A percentile compares a stretch with the other conserved stretches of the same genome.
phyloP scores from a whole-genome alignment of 768 basidiomycete species.

The Boletus tomentosulus region DNA sequence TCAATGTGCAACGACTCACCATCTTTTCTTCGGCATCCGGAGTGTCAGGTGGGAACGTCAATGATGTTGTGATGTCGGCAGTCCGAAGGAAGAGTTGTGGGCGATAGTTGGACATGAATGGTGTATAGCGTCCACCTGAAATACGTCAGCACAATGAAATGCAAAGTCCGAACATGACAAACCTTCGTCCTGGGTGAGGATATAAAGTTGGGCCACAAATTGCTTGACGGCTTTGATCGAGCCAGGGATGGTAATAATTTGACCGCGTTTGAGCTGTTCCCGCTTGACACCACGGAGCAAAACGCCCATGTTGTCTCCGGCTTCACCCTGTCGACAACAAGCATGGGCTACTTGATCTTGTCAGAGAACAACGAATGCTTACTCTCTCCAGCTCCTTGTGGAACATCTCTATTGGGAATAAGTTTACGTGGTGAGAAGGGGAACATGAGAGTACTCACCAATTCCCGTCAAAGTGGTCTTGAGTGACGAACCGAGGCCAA shows the following conservation, averaged over 20 bases:
- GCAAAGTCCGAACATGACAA: constrained; percentile 37
- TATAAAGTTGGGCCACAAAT: constrained; percentile 92
- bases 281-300: constrained; percentile 96
- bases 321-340: constrained; percentile 63
- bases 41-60: constrained; percentile 86
- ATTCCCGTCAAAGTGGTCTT: constrained; percentile 97
- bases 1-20: constrained; percentile 38
- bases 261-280: constrained; percentile 91
- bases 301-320: constrained; percentile 99
- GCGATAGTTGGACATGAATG: constrained; percentile 91
- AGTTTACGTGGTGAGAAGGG: constrained; percentile 3
- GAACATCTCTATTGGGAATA: constrained; percentile 79
- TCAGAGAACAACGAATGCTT: constrained; percentile 16
- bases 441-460: constrained; percentile 38
- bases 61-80: constrained; percentile 81
- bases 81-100: constrained; percentile 97
- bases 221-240: constrained; percentile 92
- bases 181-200: constrained; percentile 38
- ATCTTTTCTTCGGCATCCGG: constrained; percentile 81
- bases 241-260: constrained; percentile 85
- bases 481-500: constrained; percentile 75
- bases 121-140: constrained; percentile 73
- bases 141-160: constrained; percentile 32
- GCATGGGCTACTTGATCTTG: constrained; percentile 2
- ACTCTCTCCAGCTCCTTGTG: constrained; percentile 98